Base-by-base conservation (phyloP, 1,284 basidiomycete species). In the Takashimella tepidaria region DNA sequence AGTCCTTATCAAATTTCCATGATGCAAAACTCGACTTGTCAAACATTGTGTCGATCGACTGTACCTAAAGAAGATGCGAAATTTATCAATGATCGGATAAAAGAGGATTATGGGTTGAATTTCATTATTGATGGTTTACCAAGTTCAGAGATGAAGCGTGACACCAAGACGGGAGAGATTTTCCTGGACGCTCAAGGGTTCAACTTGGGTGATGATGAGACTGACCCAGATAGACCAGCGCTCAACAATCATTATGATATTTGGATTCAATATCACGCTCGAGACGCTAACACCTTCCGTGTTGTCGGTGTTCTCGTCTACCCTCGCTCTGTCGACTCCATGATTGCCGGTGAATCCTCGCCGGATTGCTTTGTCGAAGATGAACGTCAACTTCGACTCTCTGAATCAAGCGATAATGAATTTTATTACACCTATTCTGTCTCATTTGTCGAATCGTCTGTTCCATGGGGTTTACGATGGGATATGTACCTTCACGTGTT, bases 41-140 rank as follows among this genome's bases (percentile, higher is more conserved):
- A 82, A 62, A 81, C 81, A 11, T 80, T 98, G 3, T 98, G 95
- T 74, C 79, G 77, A 23, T 73, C 79, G 10, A 76, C 78, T 23
- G 80, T 96, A 12, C 80, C 84, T 0, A 78, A 79, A 19, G 82
- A 87, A 55, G 87, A 95, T 60, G 86, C 87, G n/a, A 84, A 82
- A 58, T 96, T 96, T 73, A 86, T 98, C 72, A 96, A 96, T 66
- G 85, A 72, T n/a, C 85, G 91, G 49, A 95, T 98, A 70, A 81
- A 81, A 45, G 91, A 97, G 71, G 88, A 92, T 68, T 98, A 97
- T 69, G 90, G 91, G 0, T 78, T 97, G 58, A 97, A 97, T 69
- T 95, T 92, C 86, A 84, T 98, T 52, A 80, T 98, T 45, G 93
- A 98, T 67, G 93, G 93, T 3, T 81, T 98, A 37, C 95, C 95